A percentile compares a stretch with the other conserved stretches of the same genome.
Evolutionary conservation across 768 basidiomycete species (phyloP).

Genomic region (Podaxis pistillaris): DNA sequence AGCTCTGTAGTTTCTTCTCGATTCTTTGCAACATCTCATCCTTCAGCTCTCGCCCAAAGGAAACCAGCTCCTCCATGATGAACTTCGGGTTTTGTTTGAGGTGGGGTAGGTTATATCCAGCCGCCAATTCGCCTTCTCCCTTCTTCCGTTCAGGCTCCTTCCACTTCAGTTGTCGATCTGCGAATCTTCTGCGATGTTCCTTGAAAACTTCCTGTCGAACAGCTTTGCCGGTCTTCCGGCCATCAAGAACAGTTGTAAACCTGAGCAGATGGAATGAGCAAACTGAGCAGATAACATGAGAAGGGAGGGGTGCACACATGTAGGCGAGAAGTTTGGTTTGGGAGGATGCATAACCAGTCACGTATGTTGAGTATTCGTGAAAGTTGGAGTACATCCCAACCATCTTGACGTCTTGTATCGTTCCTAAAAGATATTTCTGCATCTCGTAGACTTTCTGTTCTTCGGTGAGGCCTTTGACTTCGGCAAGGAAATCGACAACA

Average conservation of each 20-base stretch:
- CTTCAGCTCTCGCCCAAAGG: slow-evolving; percentile 24
- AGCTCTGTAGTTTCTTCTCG: slow-evolving; percentile 18
- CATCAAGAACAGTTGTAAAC: slow-evolving; percentile 56
- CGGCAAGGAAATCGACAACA: slow-evolving; percentile 40
- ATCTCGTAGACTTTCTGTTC: slow-evolving; percentile 32
- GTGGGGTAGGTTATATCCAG: slow-evolving; percentile 25
- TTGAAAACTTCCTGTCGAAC: slow-evolving; percentile 33
- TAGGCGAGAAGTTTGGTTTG: slow-evolving; percentile 56
- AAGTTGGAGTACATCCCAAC: slow-evolving; percentile 56
- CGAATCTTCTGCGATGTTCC: slow-evolving; percentile 19
- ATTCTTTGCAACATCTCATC: slow-evolving; percentile 24
- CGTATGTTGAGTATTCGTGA: slow-evolving; percentile 57
- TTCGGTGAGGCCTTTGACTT: slow-evolving; percentile 19
- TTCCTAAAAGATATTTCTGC: slow-evolving; percentile 51
- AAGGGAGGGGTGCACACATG: slow-evolving; percentile 27
- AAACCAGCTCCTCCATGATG: slow-evolving; percentile 43
- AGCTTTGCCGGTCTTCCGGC: slow-evolving; percentile 55
- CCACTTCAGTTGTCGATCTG: slow-evolving; percentile 26
- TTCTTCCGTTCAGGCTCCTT: slow-evolving; percentile 27
- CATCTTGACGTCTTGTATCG: slow-evolving; percentile 40
- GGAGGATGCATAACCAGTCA: slow-evolving; percentile 46
- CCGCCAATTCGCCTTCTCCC: slow-evolving; percentile 16
- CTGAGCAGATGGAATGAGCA: slow-evolving; percentile 20
- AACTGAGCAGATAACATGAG: background rate
- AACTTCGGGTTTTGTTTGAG: slow-evolving; percentile 27